Evolutionary conservation across 2,329 filamentous ascomycete species (phyloP), one percentile per base, ranked within the genome.

Genomic region (Pseudophaeomoniella oleicola): DNA sequence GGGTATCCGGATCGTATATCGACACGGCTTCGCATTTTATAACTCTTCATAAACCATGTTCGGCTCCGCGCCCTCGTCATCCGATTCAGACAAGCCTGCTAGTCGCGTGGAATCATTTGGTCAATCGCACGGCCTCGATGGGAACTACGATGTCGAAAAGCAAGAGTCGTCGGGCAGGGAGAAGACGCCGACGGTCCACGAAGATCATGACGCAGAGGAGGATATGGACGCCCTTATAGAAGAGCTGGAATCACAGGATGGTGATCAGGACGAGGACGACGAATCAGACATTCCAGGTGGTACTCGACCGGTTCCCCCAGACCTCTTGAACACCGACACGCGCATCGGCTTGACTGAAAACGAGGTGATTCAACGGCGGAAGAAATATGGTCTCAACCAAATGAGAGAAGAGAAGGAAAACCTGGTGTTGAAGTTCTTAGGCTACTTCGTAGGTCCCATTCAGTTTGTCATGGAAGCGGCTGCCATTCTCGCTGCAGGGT

Each of bases 361-460:
- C 32, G 80, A 92, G 61, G 82, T 86, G 35, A 43, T 62, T 19
- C 52, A 63, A 9, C 63, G 69, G 30, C 71, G 78, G 40, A 78
- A 73, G 64, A 83, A 81, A 58, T 83, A 78, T 56, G 85, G 85
- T 57, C 67, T 82, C 54, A 93, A 94, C 58, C 77, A 84, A 58
- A 85, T 93, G 81, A 86, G 82, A 62, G 83, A 92, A 63, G 81
- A 88, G 66, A 86, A 85, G 63, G 80, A 86, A 62, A 92, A 87
- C 53, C 52, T 86, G 40, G 60, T 87, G 42, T 69, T 90, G 52
- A 90, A 92, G 67, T 92, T 93, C 60, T 51, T 75, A 15, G 69
- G 71, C 50, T 90, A 82, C 66, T 92, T 92, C 58, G 67, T 90
- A 38, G 86, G 86, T 46, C 86, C 86, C 16, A 88, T 93, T 47